phyloP scores from a whole-genome alignment of 192 early-diverging fungal genomes.

The Coemansia reversa region DNA sequence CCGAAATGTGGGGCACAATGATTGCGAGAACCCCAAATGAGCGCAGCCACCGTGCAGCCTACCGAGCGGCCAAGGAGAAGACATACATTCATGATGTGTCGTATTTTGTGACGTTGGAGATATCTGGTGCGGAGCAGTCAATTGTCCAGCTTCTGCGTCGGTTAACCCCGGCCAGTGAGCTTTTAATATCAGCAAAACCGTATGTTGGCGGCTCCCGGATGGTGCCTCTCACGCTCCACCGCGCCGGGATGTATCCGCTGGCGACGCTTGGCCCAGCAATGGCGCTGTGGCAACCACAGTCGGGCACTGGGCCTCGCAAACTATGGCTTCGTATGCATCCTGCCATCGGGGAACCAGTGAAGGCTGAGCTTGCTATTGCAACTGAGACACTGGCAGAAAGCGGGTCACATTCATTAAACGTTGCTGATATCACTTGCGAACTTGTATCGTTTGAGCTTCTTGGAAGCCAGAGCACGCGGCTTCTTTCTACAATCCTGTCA shows the following conservation, averaged over 20 bases:
- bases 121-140: conserved; percentile 56
- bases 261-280: conserved; percentile 67
- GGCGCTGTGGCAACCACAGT: conserved; percentile 71
- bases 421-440: conserved; percentile 59
- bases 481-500: conserved; percentile 67
- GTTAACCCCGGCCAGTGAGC: conserved; percentile 59
- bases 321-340: conserved; percentile 88
- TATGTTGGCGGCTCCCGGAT: conserved; percentile 18
- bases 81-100: conserved; percentile 85
- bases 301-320: conserved; percentile 28
- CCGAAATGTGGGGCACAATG: conserved; percentile 69
- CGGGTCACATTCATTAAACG: background rate
- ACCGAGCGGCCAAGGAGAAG: conserved; percentile 71
- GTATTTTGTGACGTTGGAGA: conserved; percentile 70
- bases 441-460: conserved; percentile 82
- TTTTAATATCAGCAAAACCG: conserved; percentile 3
- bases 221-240: conserved; percentile 42
- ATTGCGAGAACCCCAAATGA: conserved; percentile 79
- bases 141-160: conserved; percentile 57
- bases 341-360: conserved; percentile 56
- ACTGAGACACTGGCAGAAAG: background rate
- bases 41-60: conserved; percentile 73
- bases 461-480: conserved; percentile 70
- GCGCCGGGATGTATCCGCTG: conserved; percentile 32
- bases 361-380: conserved; percentile 25